Conservation (phyloP, 106 monocot species). For the Acorus calamus region DNA sequence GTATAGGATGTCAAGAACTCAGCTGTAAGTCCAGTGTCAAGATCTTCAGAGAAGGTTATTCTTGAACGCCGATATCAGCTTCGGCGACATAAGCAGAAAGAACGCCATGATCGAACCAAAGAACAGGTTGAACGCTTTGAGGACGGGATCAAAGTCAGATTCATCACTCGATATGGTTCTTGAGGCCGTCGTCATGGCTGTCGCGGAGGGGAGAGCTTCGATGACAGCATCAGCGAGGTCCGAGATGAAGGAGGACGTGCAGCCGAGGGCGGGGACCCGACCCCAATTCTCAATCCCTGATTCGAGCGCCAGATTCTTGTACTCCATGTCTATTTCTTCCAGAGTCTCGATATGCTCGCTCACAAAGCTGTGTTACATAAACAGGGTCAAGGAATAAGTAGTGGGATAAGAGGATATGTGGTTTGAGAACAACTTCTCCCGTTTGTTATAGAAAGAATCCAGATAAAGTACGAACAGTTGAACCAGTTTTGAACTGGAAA, state of each 20-base stretch:
- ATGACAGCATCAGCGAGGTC: constrained; percentile 85
- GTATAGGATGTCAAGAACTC: no score
- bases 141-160: constrained; percentile 25
- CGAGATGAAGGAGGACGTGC: constrained; percentile 72
- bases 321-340: constrained; percentile 98
- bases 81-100: constrained; percentile 48
- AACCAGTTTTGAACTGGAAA: no score
- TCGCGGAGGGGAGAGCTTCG: constrained; percentile 74
- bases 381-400: no score
- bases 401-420: no score
- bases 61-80: constrained; percentile 36
- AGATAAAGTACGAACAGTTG: no score
- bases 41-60: constrained; percentile 14
- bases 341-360: constrained; percentile 94
- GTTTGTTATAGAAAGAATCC: no score
- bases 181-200: constrained; percentile 14
- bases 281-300: constrained; percentile 92
- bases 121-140: constrained; percentile 34
- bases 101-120: constrained; percentile 68
- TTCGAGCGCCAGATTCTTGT: constrained; percentile 74
- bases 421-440: no score
- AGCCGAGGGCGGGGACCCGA: constrained; percentile 80
- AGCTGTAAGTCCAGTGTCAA: no score
- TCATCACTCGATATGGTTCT: not conserved
- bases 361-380: constrained; percentile 51